Conservation (phyloP, 164 flowering plant genomes). For the Tetrastigma voinierianum region DNA sequence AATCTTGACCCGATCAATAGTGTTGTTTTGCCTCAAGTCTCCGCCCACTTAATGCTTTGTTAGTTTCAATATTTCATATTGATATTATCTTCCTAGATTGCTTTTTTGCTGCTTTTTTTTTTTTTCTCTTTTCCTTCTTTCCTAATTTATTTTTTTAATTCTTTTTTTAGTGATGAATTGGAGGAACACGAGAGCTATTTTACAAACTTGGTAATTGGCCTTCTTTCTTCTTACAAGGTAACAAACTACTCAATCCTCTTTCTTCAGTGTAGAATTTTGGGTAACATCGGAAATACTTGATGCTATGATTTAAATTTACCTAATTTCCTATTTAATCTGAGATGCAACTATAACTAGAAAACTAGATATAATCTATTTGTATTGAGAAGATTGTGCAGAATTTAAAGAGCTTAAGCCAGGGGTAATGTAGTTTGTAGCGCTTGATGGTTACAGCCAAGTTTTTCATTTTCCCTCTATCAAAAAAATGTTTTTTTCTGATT, state of each 20-base stretch:
- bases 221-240: slow-evolving; percentile 66
- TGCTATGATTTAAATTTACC: neutral
- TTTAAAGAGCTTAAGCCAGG: slow-evolving; percentile 55
- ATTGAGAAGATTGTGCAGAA: slow-evolving; percentile 69
- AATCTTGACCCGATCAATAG: no score
- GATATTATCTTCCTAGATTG: no score
- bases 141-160: slow-evolving; percentile 17
- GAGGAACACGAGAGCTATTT: slow-evolving; percentile 71
- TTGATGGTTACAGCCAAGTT: neutral
- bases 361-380: no score
- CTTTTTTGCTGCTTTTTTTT: no score
- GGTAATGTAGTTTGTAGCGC: slow-evolving; percentile 43
- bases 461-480: neutral
- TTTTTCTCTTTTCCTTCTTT: neutral
- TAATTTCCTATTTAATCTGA: neutral
- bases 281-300: neutral
- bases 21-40: no score
- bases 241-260: neutral
- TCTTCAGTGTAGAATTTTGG: neutral
- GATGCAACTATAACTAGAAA: no score
- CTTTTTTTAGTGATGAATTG: slow-evolving; percentile 57
- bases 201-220: slow-evolving; percentile 49
- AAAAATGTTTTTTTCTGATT: neutral
- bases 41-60: no score
- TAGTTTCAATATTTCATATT: no score